Conservation (phyloP, 2,329 filamentous ascomycete species). For the Colletotrichum orchidophilum region DNA sequence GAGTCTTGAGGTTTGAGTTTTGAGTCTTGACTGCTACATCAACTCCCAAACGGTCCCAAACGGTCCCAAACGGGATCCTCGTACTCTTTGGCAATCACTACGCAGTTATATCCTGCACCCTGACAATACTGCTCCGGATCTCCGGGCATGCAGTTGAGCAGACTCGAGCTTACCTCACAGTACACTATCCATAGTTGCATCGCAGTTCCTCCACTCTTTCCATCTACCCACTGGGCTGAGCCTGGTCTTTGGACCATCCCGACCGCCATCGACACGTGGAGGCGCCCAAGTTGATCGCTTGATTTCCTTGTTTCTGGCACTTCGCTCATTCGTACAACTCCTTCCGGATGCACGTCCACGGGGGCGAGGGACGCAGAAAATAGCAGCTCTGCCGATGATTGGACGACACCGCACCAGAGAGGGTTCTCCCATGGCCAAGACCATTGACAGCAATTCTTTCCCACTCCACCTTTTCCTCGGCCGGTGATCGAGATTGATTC, state of each 20-base stretch:
- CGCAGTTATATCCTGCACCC: neutral
- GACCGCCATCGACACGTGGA: constrained; percentile 32
- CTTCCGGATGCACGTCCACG: constrained; percentile 8
- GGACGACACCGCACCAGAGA: neutral
- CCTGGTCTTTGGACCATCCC: neutral
- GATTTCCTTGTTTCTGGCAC: constrained; percentile 4
- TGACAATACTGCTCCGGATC: neutral
- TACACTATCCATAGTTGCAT: neutral
- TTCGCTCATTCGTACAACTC: too few relatives aligned
- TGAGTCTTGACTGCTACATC: neutral
- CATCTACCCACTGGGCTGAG: constrained; percentile 7
- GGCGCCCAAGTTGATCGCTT: constrained; percentile 29
- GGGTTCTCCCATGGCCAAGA: neutral
- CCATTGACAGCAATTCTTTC: constrained; percentile 1
- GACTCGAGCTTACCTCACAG: neutral
- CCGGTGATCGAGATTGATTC: constrained; percentile 22
- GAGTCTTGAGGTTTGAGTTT: neutral
- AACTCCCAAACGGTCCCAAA: constrained; percentile 9
- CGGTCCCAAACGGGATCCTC: constrained; percentile 13
- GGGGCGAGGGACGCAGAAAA: constrained; percentile 17
- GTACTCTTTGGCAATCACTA: neutral
- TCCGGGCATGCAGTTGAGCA: neutral
- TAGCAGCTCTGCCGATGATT: constrained; percentile 16
- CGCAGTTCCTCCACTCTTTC: constrained; percentile 5
- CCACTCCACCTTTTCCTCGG: neutral